A percentile compares a stretch with the other conserved stretches of the same genome.
phyloP scores from a whole-genome alignment of 2,329 filamentous ascomycete genomes.

The Sporothrix sp. region DNA sequence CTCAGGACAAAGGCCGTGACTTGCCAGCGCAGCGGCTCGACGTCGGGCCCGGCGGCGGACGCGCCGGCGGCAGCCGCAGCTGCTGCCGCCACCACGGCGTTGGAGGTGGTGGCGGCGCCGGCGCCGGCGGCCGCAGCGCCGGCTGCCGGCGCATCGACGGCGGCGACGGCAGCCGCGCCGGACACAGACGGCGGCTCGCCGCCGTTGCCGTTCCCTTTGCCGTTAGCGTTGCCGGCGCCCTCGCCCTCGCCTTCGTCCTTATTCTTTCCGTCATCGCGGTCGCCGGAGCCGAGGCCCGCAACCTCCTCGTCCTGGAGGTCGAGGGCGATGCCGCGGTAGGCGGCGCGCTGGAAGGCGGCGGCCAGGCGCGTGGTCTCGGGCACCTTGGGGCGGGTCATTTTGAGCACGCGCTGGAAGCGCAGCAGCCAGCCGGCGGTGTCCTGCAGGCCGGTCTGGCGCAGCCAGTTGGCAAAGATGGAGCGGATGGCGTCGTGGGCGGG shows the following conservation, averaged over 20 bases:
- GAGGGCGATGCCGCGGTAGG: conserved; percentile 41
- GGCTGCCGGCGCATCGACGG: too few relatives aligned
- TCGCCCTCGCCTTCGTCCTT: conserved; percentile 28
- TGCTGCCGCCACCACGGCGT: neutral
- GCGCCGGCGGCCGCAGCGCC: too few relatives aligned
- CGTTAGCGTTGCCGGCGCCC: neutral
- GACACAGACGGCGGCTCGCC: too few relatives aligned
- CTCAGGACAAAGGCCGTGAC: conserved; percentile 89
- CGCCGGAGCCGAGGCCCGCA: conserved; percentile 71
- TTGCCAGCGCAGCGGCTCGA: conserved; percentile 90
- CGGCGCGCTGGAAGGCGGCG: conserved; percentile 25
- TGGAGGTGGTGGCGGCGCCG: neutral
- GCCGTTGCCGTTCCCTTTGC: too few relatives aligned
- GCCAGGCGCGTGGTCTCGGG: conserved; percentile 37
- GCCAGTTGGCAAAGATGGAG: conserved; percentile 85
- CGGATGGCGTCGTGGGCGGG: conserved; percentile 71
- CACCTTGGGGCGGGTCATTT: conserved; percentile 66
- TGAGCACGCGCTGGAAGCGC: conserved; percentile 78
- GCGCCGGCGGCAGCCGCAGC: neutral
- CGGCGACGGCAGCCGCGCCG: too few relatives aligned
- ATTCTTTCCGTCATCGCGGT: conserved; percentile 45
- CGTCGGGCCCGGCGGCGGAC: conserved; percentile 46
- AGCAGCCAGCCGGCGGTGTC: conserved; percentile 82
- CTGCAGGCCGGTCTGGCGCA: conserved; percentile 74
- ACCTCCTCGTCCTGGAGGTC: conserved; percentile 95